Evolutionary conservation across 2,329 filamentous ascomycete genomes (phyloP), one percentile per base, ranked within the genome.

Genomic region (Fusarium cyanostomum): DNA sequence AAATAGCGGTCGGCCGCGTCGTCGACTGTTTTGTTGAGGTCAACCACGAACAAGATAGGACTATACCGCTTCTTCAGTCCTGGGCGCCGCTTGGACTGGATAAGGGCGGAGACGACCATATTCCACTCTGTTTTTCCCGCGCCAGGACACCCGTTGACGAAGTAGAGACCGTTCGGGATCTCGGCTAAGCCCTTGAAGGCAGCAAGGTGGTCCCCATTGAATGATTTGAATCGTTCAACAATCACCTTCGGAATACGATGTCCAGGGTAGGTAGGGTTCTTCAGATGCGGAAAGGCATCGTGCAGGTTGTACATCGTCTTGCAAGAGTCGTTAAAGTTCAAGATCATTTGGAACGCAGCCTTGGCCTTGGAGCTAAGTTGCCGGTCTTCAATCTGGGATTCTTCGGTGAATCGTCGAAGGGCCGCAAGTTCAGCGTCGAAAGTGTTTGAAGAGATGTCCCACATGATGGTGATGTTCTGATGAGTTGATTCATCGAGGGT

Each of bases 51-150:
- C 0, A 83, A 68, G 10, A 83, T 74, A 7, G 74, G 80, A 7
- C 53, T 73, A 8, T 59, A 63, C 12, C 56, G 52, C 12, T 63
- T 60, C n/a, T 59, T 69, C 3, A 55, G 50, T 4, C 53, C 63
- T 24, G 67, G 68, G 9, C 63, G 68, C 16, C 52, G 66, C 38
- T 72, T 76, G 12, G 71, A 71, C 35, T 76, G 75, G 8, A 78
- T 75, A 15, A 81, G 67, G 0, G 76, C 77, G 2, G 79, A 72
- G 3, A 81, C 64, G 1, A 79, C 67, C 64, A 82, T 75, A 30
- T 78, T 81, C 78, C 79, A 81, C 31, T 81, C 77, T 0, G 81
- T 82, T 45, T 83, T 83, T 0, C 81, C 81, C 0, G 80, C 76
- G 0, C 81, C 80, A 5, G 81, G 80, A 6, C 81, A 81, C 5